Conservation (phyloP, 495 filamentous ascomycete species). For the Talaromyces borbonicus region DNA sequence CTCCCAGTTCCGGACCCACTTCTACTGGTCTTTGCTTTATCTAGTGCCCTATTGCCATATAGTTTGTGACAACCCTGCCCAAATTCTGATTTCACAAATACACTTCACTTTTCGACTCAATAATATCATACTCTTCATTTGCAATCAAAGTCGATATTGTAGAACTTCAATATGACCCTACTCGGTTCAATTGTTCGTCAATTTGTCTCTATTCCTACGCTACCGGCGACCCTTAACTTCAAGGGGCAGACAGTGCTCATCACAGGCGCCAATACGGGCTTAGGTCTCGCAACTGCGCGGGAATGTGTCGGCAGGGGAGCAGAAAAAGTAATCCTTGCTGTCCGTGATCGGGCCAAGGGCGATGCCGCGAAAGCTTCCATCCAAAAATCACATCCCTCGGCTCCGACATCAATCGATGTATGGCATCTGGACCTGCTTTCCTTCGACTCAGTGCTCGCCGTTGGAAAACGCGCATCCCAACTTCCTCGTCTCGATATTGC, state of each 20-base stretch:
- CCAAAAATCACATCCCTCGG: neutral
- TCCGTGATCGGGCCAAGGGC: slow-evolving; percentile 8
- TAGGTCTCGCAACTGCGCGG: slow-evolving; percentile 12
- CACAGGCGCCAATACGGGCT: slow-evolving; percentile 18
- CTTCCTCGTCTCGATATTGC: slow-evolving; percentile 30
- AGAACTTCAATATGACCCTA: neutral
- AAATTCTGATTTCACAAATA: too few species aligned
- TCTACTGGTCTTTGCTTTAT: too few species aligned
- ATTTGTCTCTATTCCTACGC: neutral
- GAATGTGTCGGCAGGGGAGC: slow-evolving; percentile 9
- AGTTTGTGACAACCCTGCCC: too few species aligned
- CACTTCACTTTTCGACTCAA: too few species aligned
- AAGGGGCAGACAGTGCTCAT: slow-evolving; percentile 14
- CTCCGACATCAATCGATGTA: neutral
- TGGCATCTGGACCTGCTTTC: neutral
- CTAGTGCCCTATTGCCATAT: too few species aligned
- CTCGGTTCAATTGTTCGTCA: neutral
- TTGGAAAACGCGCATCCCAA: neutral
- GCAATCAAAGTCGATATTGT: neutral
- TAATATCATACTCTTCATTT: neutral
- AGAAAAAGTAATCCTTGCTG: slow-evolving; percentile 12
- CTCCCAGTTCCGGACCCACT: neutral
- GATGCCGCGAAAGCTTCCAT: slow-evolving; percentile 3
- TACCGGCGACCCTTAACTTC: neutral
- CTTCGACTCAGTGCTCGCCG: neutral